Conservation (phyloP, 2,329 filamentous ascomycete genomes). For the Zasmidium angulare region DNA sequence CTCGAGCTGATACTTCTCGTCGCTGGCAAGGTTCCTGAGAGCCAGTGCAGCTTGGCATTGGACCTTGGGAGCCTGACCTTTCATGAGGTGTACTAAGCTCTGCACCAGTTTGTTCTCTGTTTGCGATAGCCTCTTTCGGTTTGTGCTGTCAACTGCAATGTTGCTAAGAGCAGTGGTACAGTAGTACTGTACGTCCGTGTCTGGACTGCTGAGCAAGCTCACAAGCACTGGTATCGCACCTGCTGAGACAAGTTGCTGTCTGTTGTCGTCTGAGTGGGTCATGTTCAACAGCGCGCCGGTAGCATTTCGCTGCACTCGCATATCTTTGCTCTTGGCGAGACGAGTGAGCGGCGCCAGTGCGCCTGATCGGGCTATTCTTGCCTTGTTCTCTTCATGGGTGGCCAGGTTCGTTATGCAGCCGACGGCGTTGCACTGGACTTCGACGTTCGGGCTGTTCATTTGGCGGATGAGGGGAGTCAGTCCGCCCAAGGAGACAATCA, state of each 20-base stretch:
- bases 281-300: slow-evolving; percentile 96
- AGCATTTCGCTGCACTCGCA: slow-evolving; percentile 96
- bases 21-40: slow-evolving; percentile 90
- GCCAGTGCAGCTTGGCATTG: slow-evolving; percentile 96
- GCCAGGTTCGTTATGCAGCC: slow-evolving; percentile 98
- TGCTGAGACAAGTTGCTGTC: slow-evolving; percentile 94
- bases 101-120: slow-evolving; percentile 90
- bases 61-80: slow-evolving; percentile 94
- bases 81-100: slow-evolving; percentile 93
- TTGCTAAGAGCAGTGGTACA: slow-evolving; percentile 98
- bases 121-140: slow-evolving; percentile 85
- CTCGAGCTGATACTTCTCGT: slow-evolving; percentile 98
- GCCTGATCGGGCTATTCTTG: slow-evolving; percentile 93
- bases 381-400: slow-evolving; percentile 98
- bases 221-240: slow-evolving; percentile 98
- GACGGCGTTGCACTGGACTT: slow-evolving; percentile 98
- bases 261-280: slow-evolving; percentile 99
- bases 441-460: slow-evolving; percentile 97
- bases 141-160: slow-evolving; percentile 90
- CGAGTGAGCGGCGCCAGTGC: slow-evolving; percentile 87
- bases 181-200: slow-evolving; percentile 99
- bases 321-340: slow-evolving; percentile 94
- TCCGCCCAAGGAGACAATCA: slow-evolving; percentile 90
- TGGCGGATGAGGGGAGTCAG: slow-evolving; percentile 90
- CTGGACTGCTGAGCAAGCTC: slow-evolving; percentile 84